Evolutionary conservation across 805 yeast genomes (phyloP).

Genomic region (Kodamaea leandrae): DNA sequence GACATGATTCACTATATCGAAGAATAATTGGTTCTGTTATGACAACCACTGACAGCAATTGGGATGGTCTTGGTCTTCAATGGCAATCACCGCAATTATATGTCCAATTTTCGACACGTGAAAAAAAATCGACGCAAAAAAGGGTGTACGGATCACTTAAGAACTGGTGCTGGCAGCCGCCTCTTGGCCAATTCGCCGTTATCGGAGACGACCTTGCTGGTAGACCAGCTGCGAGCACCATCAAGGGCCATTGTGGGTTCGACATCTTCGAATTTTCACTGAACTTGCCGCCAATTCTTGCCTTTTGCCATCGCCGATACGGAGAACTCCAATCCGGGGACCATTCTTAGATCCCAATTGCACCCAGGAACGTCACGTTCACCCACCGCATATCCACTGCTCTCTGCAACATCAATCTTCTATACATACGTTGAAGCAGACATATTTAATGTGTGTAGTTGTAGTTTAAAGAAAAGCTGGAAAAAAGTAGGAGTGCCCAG

Average conservation of each 20-base stretch:
- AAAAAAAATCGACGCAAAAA: neutral
- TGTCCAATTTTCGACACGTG: conserved; percentile 4
- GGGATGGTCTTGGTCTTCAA: no score
- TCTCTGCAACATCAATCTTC: neutral
- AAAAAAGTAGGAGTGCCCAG: conserved; percentile 5
- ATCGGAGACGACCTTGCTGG: no score
- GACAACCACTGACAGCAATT: no score
- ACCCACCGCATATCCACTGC: neutral
- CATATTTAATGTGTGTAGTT: conserved; percentile 20
- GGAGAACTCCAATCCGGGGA: conserved; percentile 2
- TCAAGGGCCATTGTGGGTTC: neutral
- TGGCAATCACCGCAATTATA: neutral
- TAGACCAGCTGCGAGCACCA: no score
- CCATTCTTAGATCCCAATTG: neutral
- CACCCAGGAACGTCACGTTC: neutral
- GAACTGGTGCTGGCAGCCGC: no score
- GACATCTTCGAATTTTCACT: no score
- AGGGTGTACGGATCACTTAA: conserved; percentile 1
- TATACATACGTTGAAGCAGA: conserved; percentile 46
- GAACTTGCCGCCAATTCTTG: no score
- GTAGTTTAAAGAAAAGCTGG: neutral
- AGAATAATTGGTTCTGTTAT: no score
- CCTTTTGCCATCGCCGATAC: conserved; percentile 3
- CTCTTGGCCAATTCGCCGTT: no score
- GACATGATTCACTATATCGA: neutral